Conservation (phyloP, 768 basidiomycete species). For the Phanerochaete carnosa region DNA sequence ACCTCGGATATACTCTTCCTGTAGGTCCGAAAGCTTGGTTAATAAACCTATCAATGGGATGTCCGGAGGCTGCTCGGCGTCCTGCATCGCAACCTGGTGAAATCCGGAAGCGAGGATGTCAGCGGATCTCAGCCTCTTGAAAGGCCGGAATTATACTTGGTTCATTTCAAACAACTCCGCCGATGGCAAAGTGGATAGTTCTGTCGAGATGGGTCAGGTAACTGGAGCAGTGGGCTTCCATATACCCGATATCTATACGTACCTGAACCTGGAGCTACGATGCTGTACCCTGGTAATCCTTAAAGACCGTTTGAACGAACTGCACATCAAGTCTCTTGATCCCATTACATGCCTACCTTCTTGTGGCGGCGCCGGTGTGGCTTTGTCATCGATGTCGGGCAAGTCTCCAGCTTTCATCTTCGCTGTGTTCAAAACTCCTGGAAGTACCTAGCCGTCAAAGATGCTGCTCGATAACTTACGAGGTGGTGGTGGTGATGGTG, state of each 20-base stretch:
- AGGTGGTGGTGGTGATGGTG: not conserved
- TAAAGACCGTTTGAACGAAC: not conserved
- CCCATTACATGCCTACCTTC: not conserved
- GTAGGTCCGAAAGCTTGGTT: slow-evolving; percentile 29
- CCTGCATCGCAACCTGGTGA: slow-evolving; percentile 1
- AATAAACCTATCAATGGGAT: not conserved
- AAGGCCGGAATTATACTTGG: not conserved
- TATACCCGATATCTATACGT: not conserved
- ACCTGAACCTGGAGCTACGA: not conserved
- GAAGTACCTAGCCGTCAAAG: not conserved
- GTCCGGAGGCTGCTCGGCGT: not conserved
- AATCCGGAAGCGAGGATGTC: not conserved
- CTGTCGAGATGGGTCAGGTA: not conserved
- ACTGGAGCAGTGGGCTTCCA: not conserved
- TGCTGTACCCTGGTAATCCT: not conserved
- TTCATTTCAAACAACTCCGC: slow-evolving; percentile 6
- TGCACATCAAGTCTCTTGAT: not conserved
- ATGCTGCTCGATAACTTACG: not conserved
- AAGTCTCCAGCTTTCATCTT: slow-evolving; percentile 6
- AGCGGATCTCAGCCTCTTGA: not conserved
- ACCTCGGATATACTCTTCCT: slow-evolving; percentile 64
- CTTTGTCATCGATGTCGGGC: not conserved
- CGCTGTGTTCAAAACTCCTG: not conserved
- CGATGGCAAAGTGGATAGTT: slow-evolving; percentile 2
- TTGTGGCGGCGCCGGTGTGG: not conserved